Base-by-base conservation (phyloP, 371 early-diverging fungal species). In the Mucor indicus region DNA sequence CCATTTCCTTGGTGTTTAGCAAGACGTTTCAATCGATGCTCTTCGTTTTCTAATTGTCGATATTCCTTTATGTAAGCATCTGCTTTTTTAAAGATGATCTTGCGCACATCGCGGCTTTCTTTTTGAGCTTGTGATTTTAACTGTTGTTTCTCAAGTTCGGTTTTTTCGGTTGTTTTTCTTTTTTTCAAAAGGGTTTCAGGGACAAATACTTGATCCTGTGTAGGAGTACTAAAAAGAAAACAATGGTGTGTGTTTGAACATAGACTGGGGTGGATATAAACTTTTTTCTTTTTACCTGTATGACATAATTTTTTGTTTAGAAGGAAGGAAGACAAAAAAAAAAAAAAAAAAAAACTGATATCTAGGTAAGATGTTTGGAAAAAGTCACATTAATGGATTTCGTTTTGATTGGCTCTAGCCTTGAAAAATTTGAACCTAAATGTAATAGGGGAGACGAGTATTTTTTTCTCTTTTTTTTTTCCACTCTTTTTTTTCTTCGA, bases 141-240 rank as follows among this genome's bases (percentile, higher is more conserved):
- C 9, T 40, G 10, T 48, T 77, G 79, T 57, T 82, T 80, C 57
- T 85, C 87, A 48, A 87, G 88, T 58, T 85, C 82, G 35, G 83
- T 57, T 80, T 93, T 92, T 65, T 92, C 90, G 49, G 81, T 74
- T 57, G 83, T 69, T 81, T 90, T 93, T 66, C 90, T 79, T 85
- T 94, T 94, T 84, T 95, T 96, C 62, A 98, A 79, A 48, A 95
- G 79, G 31, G 95, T 91, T 80, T 96, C 96, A 57, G 96, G 96
- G 44, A 83, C 82, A 60, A 74, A 82, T 35, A 86, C 79, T 48
- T 83, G 46, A 13, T 57, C 44, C 32, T 39, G 45, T 2, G 56
- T 25, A 10, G 56, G 40, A 12, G 56, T 56, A 32, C 56, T 56
- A 55, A 32, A 45, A 44, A 16, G 10, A 20, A 8, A 41, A 23